Conservation (phyloP, 164 flowering plant genomes). For the Houttuynia cordata region DNA sequence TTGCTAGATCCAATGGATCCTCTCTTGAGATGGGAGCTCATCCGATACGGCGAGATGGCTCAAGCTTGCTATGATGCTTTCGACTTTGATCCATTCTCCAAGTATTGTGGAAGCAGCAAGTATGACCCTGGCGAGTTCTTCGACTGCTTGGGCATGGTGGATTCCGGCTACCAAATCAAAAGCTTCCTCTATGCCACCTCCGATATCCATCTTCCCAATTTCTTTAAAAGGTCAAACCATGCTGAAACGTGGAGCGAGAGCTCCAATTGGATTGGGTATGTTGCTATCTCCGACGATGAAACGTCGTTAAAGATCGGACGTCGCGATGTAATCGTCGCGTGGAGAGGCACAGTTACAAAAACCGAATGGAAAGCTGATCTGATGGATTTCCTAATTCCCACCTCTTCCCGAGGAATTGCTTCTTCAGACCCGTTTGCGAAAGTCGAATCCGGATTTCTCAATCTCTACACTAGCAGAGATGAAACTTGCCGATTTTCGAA, state of each 20-base stretch:
- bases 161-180: slow-evolving; percentile 34
- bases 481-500: slow-evolving; percentile 33
- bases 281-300: slow-evolving; percentile 50
- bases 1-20: slow-evolving; percentile 54
- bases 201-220: slow-evolving; percentile 65
- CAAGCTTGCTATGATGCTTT: slow-evolving; percentile 79
- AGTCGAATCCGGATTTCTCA: slow-evolving; percentile 66
- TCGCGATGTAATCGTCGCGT: slow-evolving; percentile 55
- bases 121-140: slow-evolving; percentile 48
- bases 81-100: slow-evolving; percentile 65
- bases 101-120: slow-evolving; percentile 63
- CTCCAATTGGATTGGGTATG: slow-evolving; percentile 88
- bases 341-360: slow-evolving; percentile 67
- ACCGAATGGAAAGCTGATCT: slow-evolving; percentile 69
- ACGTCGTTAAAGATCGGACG: slow-evolving; percentile 42
- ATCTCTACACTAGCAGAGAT: slow-evolving; percentile 60
- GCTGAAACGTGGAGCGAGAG: slow-evolving; percentile 56
- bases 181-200: slow-evolving; percentile 66
- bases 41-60: slow-evolving; percentile 66
- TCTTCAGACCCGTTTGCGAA: slow-evolving; percentile 37
- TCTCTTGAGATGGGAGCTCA: slow-evolving; percentile 45
- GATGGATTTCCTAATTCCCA: slow-evolving; percentile 42
- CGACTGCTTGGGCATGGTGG: slow-evolving; percentile 31
- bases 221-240: slow-evolving; percentile 44
- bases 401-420: too few relatives aligned